Evolutionary conservation across 805 yeast genomes (phyloP).

Genomic region (Cyberlindnera saturnus): DNA sequence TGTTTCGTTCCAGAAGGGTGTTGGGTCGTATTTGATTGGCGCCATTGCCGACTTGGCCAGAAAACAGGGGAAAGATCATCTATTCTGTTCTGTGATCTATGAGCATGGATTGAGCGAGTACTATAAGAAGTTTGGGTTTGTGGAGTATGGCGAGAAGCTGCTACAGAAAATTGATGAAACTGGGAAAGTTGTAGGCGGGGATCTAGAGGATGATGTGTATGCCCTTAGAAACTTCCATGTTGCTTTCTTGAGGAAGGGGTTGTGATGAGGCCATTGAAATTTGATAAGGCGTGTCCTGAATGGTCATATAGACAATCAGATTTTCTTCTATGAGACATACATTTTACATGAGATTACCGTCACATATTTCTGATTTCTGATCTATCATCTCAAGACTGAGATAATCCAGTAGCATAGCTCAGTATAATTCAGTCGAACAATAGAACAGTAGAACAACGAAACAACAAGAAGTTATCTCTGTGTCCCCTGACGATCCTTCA

Average conservation of each 20-base stretch:
- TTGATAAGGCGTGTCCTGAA: too few species aligned
- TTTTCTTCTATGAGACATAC: too few species aligned
- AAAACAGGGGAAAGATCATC: not conserved
- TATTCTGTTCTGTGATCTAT: constrained; percentile 14
- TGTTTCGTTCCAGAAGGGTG: constrained; percentile 15
- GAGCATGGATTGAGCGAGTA: constrained; percentile 15
- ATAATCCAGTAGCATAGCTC: too few species aligned
- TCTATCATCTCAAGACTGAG: too few species aligned
- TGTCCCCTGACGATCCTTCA: too few species aligned
- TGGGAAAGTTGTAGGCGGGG: constrained; percentile 14
- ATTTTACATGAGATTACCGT: too few species aligned
- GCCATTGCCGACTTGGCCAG: constrained; percentile 1
- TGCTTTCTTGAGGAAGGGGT: constrained; percentile 11
- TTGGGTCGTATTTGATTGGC: constrained; percentile 14
- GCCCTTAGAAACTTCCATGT: constrained; percentile 19
- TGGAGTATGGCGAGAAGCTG: constrained; percentile 7
- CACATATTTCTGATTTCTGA: too few species aligned
- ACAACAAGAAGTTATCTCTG: too few species aligned
- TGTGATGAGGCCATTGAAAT: not conserved
- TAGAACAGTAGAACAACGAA: too few species aligned
- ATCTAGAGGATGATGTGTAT: constrained; percentile 16
- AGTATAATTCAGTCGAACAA: too few species aligned
- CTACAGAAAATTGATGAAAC: constrained; percentile 12
- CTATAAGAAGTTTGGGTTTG: constrained; percentile 16
- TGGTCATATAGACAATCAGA: too few species aligned